phyloP scores from a whole-genome alignment of 1,284 basidiomycete genomes.

The Calocybe gambosa region DNA sequence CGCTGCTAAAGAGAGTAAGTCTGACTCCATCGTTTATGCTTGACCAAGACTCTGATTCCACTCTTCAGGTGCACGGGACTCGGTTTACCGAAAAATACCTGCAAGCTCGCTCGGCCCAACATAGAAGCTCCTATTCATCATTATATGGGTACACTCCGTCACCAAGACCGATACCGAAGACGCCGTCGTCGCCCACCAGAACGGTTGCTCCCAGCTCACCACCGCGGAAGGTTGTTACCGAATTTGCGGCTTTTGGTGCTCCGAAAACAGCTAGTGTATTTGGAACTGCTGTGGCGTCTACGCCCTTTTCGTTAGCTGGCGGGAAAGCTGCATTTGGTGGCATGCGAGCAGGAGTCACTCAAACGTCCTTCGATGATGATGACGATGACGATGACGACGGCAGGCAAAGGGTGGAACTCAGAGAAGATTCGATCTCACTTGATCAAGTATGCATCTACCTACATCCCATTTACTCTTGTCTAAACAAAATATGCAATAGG shows the following conservation, averaged over 20 bases:
- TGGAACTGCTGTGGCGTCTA: constrained; percentile 70
- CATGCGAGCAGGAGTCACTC: constrained; percentile 42
- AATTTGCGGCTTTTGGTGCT: constrained; percentile 89
- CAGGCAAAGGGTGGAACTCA: constrained; percentile 65
- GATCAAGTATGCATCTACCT: constrained; percentile 62
- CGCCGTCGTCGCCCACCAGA: constrained; percentile 25
- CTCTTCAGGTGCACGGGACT: constrained; percentile 76
- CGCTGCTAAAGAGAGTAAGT: constrained; percentile 72
- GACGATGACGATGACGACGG: constrained; percentile 62
- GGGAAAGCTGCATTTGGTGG: constrained; percentile 77
- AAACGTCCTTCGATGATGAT: constrained; percentile 49
- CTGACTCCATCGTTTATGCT: constrained; percentile 4
- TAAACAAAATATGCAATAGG: constrained; percentile 30
- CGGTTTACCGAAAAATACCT: constrained; percentile 95
- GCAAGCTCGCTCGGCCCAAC: constrained; percentile 57
- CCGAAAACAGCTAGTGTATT: constrained; percentile 69
- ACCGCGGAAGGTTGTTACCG: constrained; percentile 78
- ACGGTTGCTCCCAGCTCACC: constrained; percentile 45
- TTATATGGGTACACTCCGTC: constrained; percentile 40
- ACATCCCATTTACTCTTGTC: constrained; percentile 6
- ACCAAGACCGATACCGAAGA: constrained; percentile 26
- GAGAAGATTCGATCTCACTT: constrained; percentile 77
- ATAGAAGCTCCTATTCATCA: constrained; percentile 42
- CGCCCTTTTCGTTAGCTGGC: constrained; percentile 75
- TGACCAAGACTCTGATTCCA: constrained; percentile 10